These are phyloP conservation scores for Solanum sejunctum DNA, from an alignment of 257 asterid species.

Conservation along the genomic window DNA sequence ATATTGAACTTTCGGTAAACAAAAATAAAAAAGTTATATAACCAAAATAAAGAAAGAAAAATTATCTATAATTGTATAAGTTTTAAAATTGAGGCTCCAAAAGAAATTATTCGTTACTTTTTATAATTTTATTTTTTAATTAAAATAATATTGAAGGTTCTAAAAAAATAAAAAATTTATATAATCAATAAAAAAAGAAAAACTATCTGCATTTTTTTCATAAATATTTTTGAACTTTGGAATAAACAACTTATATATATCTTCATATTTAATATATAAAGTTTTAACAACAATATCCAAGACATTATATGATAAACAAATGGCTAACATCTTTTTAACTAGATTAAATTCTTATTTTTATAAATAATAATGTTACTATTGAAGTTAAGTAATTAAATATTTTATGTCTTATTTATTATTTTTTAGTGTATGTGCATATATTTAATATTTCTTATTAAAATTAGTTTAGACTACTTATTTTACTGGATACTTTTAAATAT, in stretches of 20 bases:
- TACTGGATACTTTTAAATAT: neutral
- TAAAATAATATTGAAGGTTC: too few relatives aligned
- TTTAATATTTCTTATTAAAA: neutral
- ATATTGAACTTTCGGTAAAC: too few relatives aligned
- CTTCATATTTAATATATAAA: neutral
- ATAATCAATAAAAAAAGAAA: too few relatives aligned
- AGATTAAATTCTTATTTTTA: neutral
- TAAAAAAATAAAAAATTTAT: too few relatives aligned
- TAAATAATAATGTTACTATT: neutral
- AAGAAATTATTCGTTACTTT: too few relatives aligned
- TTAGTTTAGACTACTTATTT: neutral
- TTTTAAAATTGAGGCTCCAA: too few relatives aligned
- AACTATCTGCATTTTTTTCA: neutral
- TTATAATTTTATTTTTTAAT: too few relatives aligned
- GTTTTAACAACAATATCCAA: neutral
- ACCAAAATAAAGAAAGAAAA: too few relatives aligned
- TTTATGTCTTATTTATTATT: neutral
- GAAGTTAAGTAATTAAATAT: neutral
- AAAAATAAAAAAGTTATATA: too few relatives aligned
- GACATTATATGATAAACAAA: neutral
- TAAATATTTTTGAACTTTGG: neutral
- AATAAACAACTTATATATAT: neutral
- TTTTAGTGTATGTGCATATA: neutral
- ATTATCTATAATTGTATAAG: too few relatives aligned
- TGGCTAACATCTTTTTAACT: neutral